Conservation (phyloP, 345 rosid genomes). For the Iberis pinnata region DNA sequence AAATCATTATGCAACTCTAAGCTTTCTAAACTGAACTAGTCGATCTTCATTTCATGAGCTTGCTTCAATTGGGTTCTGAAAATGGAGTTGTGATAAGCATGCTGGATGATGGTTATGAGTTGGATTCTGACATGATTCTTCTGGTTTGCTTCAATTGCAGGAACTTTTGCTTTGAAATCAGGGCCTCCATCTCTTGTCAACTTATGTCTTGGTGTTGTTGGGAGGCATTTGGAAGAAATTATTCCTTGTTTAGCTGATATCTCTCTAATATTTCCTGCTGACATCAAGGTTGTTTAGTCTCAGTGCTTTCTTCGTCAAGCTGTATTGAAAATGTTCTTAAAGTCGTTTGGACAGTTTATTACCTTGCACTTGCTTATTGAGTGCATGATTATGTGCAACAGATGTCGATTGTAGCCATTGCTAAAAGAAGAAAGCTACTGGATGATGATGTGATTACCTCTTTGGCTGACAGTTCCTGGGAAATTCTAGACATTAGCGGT, state of each 20-base stretch:
- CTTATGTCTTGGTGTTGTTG: conserved; percentile 77
- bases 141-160: conserved; percentile 28
- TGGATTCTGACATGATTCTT: neutral
- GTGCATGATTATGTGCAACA: conserved; percentile 22
- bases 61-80: no score
- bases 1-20: no score
- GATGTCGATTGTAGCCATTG: conserved; percentile 69
- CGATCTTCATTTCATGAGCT: neutral
- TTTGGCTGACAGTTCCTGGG: conserved; percentile 79
- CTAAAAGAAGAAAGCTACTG: conserved; percentile 68
- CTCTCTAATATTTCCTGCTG: conserved; percentile 48
- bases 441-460: conserved; percentile 49
- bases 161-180: conserved; percentile 24
- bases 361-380: neutral
- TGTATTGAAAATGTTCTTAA: neutral
- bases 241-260: conserved; percentile 53
- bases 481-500: conserved; percentile 70
- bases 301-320: neutral
- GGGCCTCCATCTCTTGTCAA: conserved; percentile 58
- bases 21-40: neutral
- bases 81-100: no score
- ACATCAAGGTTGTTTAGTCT: conserved; percentile 51
- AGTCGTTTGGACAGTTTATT: neutral
- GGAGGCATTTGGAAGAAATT: conserved; percentile 74
- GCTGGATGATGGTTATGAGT: neutral